These are phyloP conservation scores for Chytriomyces hyalinus DNA, from an alignment of 192 early-diverging fungal genomes.

Conservation along the genomic window DNA sequence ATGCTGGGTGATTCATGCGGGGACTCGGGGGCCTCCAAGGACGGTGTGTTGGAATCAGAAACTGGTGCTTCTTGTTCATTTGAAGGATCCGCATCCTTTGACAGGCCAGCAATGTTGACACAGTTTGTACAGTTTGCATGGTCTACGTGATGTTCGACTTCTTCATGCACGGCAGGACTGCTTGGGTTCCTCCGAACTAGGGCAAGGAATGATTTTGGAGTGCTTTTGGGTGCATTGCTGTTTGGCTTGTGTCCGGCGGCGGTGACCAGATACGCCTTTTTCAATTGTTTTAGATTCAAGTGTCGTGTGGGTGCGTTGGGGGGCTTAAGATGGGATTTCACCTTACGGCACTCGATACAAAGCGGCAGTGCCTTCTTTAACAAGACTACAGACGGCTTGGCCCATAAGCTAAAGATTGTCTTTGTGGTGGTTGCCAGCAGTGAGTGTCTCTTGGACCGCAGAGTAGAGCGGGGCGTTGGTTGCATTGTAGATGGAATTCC, in stretches of 20 bases:
- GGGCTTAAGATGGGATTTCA: not conserved
- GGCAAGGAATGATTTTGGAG: not conserved
- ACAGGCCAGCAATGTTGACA: too few species aligned
- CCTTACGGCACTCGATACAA: conserved; percentile 14
- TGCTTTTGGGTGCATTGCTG: not conserved
- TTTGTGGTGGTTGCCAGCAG: conserved; percentile 13
- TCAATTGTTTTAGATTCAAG: not conserved
- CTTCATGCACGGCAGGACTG: not conserved
- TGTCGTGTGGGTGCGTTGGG: not conserved
- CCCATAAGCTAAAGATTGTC: conserved; percentile 9
- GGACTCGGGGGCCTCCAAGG: too few species aligned
- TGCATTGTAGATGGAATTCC: not conserved
- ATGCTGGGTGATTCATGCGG: too few species aligned
- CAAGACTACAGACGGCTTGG: not conserved
- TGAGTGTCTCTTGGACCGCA: conserved; percentile 1
- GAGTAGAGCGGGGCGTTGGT: not conserved
- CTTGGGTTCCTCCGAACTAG: not conserved
- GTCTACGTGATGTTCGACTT: not conserved
- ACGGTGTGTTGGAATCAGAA: too few species aligned
- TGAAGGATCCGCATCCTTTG: too few species aligned
- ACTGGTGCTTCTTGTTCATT: too few species aligned
- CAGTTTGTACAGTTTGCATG: too few species aligned
- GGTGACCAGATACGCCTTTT: not conserved
- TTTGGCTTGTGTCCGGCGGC: not conserved
- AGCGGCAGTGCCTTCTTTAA: not conserved